A percentile compares a stretch with the other conserved stretches of the same genome.
Evolutionary conservation across 345 rosid species (phyloP).

Genomic region (Camelina laxa): DNA sequence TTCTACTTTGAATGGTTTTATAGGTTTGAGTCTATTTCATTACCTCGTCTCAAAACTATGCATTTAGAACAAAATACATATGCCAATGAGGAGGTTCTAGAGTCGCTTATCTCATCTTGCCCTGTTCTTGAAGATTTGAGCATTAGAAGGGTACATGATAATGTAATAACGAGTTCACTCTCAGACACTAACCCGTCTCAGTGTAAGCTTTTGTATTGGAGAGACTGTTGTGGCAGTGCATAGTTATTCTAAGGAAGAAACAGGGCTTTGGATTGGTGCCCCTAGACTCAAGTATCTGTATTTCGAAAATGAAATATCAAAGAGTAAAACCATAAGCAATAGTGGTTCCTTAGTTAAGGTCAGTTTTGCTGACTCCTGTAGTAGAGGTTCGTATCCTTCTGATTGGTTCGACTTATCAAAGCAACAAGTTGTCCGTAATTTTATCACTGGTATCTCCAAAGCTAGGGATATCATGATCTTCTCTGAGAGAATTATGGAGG

Average conservation of each 20-base stretch:
- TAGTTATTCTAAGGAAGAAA: neutral
- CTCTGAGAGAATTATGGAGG: neutral
- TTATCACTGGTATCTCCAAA: slow-evolving; percentile 9
- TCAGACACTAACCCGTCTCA: slow-evolving; percentile 9
- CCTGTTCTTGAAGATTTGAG: slow-evolving; percentile 15
- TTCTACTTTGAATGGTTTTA: no score
- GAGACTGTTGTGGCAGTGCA: neutral
- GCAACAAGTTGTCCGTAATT: neutral
- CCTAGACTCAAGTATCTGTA: slow-evolving; percentile 9
- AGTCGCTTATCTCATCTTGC: slow-evolving; percentile 17
- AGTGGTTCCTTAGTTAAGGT: neutral
- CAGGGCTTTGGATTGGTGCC: neutral
- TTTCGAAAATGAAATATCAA: neutral
- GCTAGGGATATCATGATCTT: slow-evolving; percentile 12
- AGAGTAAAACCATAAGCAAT: no score
- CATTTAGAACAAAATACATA: neutral
- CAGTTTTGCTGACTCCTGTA: neutral
- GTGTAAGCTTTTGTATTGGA: neutral
- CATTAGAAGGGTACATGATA: slow-evolving; percentile 8
- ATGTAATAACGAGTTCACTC: slow-evolving; percentile 4
- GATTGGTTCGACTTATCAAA: neutral
- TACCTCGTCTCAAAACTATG: neutral
- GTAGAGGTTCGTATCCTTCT: neutral
- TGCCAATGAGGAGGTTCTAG: neutral
- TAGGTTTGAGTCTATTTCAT: slow-evolving; percentile 5